phyloP scores from a whole-genome alignment of 1,139 yeast species.

The Lodderomyces orthopsilosis region DNA sequence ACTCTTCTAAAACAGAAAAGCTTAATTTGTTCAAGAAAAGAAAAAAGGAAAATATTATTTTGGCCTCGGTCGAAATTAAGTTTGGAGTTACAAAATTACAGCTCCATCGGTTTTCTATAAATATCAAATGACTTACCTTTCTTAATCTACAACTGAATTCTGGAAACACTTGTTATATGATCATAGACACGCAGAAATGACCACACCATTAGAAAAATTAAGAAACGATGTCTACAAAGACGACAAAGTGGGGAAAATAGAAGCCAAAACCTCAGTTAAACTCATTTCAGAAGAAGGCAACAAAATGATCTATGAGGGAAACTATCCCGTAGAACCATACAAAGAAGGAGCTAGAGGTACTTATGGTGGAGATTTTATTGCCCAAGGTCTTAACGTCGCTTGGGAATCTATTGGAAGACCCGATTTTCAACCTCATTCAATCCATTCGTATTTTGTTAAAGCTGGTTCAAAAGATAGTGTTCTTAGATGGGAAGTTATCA shows the following conservation, averaged over 20 bases:
- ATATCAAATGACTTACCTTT: background rate
- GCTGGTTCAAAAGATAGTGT: slow-evolving; percentile 33
- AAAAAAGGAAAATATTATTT: too few relatives aligned
- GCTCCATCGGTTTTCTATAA: too few relatives aligned
- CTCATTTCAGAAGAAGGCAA: slow-evolving; percentile 9
- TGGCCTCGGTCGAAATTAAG: too few relatives aligned
- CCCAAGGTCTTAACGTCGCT: slow-evolving; percentile 37
- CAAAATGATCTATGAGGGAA: slow-evolving; percentile 23
- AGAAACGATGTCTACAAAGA: slow-evolving; percentile 11
- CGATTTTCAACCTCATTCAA: slow-evolving; percentile 37
- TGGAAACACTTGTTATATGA: background rate
- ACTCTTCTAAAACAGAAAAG: too few relatives aligned
- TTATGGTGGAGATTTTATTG: slow-evolving; percentile 41
- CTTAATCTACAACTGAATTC: background rate
- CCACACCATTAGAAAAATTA: slow-evolving; percentile 11
- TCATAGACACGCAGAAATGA: background rate
- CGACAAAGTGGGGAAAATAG: slow-evolving; percentile 14
- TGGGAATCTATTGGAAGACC: slow-evolving; percentile 30
- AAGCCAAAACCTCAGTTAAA: slow-evolving; percentile 10
- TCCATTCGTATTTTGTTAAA: slow-evolving; percentile 40
- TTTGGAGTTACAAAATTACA: too few relatives aligned
- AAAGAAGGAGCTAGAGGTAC: slow-evolving; percentile 33
- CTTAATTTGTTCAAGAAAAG: too few relatives aligned
- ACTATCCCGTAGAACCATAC: slow-evolving; percentile 37
- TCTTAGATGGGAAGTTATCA: slow-evolving; percentile 35